Evolutionary conservation across 2,329 filamentous ascomycete genomes (phyloP).

Genomic region (Penicillium janthinellum): DNA sequence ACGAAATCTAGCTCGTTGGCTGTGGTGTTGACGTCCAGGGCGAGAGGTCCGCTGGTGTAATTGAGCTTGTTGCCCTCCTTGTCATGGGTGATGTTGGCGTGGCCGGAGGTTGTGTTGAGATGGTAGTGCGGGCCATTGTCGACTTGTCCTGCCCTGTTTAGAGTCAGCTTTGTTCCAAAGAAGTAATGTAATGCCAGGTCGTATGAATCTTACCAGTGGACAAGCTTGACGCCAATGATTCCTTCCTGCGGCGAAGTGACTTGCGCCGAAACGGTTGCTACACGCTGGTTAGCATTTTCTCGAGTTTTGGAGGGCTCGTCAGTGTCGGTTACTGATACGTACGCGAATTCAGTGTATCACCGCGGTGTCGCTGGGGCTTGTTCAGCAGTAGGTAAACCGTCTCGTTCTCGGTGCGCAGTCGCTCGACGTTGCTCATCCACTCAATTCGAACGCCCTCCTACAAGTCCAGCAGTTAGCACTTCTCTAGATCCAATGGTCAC

Average conservation of each 20-base stretch:
- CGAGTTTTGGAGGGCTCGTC: neutral
- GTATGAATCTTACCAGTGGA: slow-evolving; percentile 35
- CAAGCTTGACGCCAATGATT: slow-evolving; percentile 43
- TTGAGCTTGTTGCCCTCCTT: slow-evolving; percentile 27
- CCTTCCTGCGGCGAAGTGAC: slow-evolving; percentile 42
- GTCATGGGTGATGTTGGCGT: slow-evolving; percentile 32
- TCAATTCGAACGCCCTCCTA: slow-evolving; percentile 43
- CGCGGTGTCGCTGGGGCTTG: slow-evolving; percentile 40
- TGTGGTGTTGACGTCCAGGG: slow-evolving; percentile 36
- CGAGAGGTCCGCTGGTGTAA: slow-evolving; percentile 38
- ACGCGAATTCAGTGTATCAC: slow-evolving; percentile 46
- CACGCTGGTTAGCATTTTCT: neutral
- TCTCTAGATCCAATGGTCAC: neutral
- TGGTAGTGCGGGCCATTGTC: slow-evolving; percentile 43
- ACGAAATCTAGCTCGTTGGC: slow-evolving; percentile 39
- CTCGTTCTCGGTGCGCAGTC: slow-evolving; percentile 33
- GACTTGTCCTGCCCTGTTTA: slow-evolving; percentile 35
- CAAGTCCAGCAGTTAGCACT: neutral
- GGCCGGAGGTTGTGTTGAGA: slow-evolving; percentile 30
- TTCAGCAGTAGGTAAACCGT: slow-evolving; percentile 41
- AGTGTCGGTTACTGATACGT: neutral
- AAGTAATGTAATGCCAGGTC: neutral
- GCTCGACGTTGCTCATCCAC: slow-evolving; percentile 48
- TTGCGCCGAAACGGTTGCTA: slow-evolving; percentile 38
- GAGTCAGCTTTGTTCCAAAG: neutral